Conservation (phyloP, 306 rosid species). For the Abrus precatorius region DNA sequence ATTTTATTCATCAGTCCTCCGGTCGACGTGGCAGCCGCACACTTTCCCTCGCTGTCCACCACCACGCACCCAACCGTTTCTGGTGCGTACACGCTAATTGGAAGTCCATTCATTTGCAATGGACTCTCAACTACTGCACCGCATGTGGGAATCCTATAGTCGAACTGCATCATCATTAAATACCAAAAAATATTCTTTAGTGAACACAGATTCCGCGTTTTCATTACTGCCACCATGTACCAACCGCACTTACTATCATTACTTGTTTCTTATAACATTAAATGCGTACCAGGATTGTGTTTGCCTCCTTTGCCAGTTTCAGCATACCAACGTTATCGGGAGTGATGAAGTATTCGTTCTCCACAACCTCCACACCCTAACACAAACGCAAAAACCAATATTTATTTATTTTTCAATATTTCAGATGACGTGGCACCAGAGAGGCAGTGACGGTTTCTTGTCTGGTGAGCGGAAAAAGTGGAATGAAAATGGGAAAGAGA, state of each 20-base stretch:
- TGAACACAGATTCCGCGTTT: neutral
- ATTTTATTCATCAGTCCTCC: slow-evolving; percentile 92
- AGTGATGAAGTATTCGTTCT: slow-evolving; percentile 86
- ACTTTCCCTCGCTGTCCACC: slow-evolving; percentile 74
- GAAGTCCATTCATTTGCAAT: slow-evolving; percentile 83
- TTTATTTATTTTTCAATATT: neutral
- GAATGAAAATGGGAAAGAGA: neutral
- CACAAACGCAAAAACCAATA: neutral
- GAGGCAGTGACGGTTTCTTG: neutral
- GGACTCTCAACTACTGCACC: slow-evolving; percentile 66
- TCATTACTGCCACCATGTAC: neutral
- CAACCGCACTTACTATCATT: neutral
- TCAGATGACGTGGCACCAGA: neutral
- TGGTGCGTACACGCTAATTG: slow-evolving; percentile 82
- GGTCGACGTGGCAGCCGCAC: slow-evolving; percentile 92
- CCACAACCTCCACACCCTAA: slow-evolving; percentile 79
- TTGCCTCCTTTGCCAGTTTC: slow-evolving; percentile 90
- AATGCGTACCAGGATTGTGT: slow-evolving; percentile 71
- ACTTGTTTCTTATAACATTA: neutral
- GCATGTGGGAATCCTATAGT: slow-evolving; percentile 81
- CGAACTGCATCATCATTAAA: slow-evolving; percentile 65
- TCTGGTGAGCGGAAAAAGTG: neutral
- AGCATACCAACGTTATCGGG: slow-evolving; percentile 88
- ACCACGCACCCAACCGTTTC: slow-evolving; percentile 98
- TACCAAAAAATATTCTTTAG: neutral